Conservation (phyloP, 2,329 filamentous ascomycete genomes). For the Zalaria obscura region DNA sequence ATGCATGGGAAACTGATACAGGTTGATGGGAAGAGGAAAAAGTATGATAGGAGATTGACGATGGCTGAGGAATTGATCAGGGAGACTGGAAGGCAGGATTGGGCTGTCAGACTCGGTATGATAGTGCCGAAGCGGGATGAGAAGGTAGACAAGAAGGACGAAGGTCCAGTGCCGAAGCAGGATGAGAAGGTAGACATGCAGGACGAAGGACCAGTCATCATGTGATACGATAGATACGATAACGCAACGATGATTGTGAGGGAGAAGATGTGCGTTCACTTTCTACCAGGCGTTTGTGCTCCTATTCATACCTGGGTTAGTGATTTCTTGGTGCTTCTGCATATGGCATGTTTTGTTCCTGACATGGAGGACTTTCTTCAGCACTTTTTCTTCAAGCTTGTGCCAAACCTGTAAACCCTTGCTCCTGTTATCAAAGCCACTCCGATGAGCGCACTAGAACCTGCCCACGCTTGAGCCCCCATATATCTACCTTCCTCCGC, state of each 20-base stretch:
- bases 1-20: constrained; percentile 36
- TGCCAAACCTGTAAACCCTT: constrained; percentile 12
- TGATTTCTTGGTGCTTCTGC: no score
- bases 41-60: constrained; percentile 19
- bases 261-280: no score
- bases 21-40: constrained; percentile 12
- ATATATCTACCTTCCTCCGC: constrained; percentile 25
- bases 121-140: constrained; percentile 8
- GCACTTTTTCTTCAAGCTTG: constrained; percentile 6
- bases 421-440: constrained; percentile 9
- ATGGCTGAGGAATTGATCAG: constrained; percentile 24
- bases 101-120: constrained; percentile 24
- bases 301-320: no score
- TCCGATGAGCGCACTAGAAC: constrained; percentile 10
- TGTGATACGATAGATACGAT: no score
- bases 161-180: not conserved
- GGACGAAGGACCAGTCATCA: no score
- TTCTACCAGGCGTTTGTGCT: no score
- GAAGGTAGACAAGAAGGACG: not conserved
- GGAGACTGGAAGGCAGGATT: constrained; percentile 21
- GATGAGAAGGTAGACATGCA: not conserved
- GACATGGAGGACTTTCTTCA: no score
- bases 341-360: no score
- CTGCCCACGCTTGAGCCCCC: constrained; percentile 29
- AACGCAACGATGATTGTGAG: no score